Conservation (phyloP, 148 eudicot genomes). For the Cornus controversa region DNA sequence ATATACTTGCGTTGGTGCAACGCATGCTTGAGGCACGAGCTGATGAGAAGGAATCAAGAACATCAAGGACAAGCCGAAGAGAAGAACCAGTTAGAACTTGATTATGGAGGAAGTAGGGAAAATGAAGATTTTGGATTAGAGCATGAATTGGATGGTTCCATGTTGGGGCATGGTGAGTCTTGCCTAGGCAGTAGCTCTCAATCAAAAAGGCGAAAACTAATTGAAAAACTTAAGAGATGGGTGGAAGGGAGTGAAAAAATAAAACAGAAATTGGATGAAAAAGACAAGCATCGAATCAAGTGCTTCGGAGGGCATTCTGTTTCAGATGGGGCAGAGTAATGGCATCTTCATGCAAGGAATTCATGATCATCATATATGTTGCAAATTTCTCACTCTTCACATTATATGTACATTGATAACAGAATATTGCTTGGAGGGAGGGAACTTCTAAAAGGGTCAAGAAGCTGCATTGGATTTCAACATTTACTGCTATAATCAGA, state of each 20-base stretch:
- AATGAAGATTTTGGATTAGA: constrained; percentile 7
- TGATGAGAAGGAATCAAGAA: constrained; percentile 35
- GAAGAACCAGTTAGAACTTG: constrained; percentile 8
- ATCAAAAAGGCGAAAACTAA: constrained; percentile 41
- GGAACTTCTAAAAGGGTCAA: no score
- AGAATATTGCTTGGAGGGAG: neutral
- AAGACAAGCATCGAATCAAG: constrained; percentile 23
- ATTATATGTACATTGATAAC: neutral
- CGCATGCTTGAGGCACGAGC: constrained; percentile 55
- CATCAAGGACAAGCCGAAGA: constrained; percentile 17
- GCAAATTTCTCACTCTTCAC: neutral
- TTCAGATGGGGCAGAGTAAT: constrained; percentile 26
- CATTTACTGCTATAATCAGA: neutral
- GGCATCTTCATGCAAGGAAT: constrained; percentile 24
- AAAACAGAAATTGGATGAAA: constrained; percentile 25
- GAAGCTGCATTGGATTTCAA: neutral
- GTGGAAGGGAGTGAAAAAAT: constrained; percentile 48
- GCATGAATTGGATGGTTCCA: constrained; percentile 10
- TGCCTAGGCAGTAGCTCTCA: constrained; percentile 14
- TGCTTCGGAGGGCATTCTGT: constrained; percentile 29
- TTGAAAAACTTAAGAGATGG: constrained; percentile 56
- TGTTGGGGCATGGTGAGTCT: constrained; percentile 10
- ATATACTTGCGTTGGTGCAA: constrained; percentile 51
- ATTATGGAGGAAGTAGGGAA: constrained; percentile 8
- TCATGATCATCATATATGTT: constrained; percentile 46